Conservation (phyloP, 1,284 basidiomycete genomes). For the Pseudozyma thailandica region DNA sequence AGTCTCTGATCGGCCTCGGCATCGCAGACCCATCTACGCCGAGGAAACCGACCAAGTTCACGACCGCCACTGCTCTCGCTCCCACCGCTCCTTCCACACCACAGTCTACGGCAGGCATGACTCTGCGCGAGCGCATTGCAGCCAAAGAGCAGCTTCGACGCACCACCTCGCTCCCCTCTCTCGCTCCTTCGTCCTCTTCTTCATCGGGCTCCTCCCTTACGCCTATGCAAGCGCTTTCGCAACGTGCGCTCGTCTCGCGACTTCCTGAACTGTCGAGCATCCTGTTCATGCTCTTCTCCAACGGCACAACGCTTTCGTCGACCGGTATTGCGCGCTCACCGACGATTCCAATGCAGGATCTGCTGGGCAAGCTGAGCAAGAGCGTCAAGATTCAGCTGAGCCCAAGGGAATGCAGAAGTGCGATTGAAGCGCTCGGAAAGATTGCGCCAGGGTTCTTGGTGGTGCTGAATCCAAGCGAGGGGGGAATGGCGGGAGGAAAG, state of each 20-base stretch:
- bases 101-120: conserved; percentile 13
- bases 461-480: conserved; percentile 14
- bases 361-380: conserved; percentile 36
- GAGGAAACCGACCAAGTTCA: conserved; percentile 17
- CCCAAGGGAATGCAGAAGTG: conserved; percentile 36
- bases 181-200: conserved; percentile 1
- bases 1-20: neutral
- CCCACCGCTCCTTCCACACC: neutral
- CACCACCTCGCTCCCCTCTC: conserved; percentile 21
- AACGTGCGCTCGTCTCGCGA: conserved; percentile 44
- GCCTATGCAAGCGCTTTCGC: conserved; percentile 33
- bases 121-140: conserved; percentile 47
- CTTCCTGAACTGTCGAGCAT: conserved; percentile 50
- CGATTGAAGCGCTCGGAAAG: conserved; percentile 33
- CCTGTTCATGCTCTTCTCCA: conserved; percentile 58
- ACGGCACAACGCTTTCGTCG: conserved; percentile 30
- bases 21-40: conserved; percentile 9
- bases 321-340: conserved; percentile 29
- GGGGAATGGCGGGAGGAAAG: conserved; percentile 2
- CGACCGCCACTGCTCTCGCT: neutral
- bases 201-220: conserved; percentile 1
- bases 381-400: conserved; percentile 50
- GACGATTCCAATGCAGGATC: conserved; percentile 45
- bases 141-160: conserved; percentile 53
- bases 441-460: conserved; percentile 55